A percentile compares a stretch with the other conserved stretches of the same genome.
phyloP scores from a whole-genome alignment of 495 filamentous ascomycete species.

The Neurospora sp. region DNA sequence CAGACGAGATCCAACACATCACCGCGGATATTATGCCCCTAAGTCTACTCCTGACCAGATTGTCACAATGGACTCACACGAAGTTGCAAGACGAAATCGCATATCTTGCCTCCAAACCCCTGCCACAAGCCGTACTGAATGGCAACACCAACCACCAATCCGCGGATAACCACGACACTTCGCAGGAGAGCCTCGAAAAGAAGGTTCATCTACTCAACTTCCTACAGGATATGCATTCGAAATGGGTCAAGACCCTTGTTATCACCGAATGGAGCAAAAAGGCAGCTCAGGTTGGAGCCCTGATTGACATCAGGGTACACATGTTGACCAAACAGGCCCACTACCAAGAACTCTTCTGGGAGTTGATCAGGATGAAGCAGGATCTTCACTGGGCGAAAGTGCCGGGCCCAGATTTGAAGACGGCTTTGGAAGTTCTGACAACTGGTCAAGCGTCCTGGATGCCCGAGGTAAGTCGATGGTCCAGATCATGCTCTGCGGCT shows the following conservation, averaged over 20 bases:
- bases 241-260: conserved; percentile 84
- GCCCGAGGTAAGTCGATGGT: conserved; percentile 50
- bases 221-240: conserved; percentile 42
- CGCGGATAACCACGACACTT: conserved; percentile 39
- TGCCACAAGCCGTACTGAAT: conserved; percentile 35
- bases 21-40: conserved; percentile 64
- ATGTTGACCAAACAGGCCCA: conserved; percentile 46
- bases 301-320: conserved; percentile 76
- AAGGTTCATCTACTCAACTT: conserved; percentile 69
- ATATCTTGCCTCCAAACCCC: conserved; percentile 54
- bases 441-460: conserved; percentile 64
- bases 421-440: conserved; percentile 73
- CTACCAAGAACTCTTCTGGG: conserved; percentile 46
- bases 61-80: conserved; percentile 73
- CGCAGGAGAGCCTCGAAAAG: conserved; percentile 61
- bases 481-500: not conserved
- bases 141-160: conserved; percentile 17
- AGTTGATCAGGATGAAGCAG: conserved; percentile 58
- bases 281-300: conserved; percentile 59
- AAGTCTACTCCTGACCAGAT: conserved; percentile 55
- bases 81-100: conserved; percentile 60
- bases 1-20: conserved; percentile 72
- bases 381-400: conserved; percentile 54
- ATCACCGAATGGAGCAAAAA: conserved; percentile 80
- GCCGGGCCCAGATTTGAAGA: conserved; percentile 81